Base-by-base conservation (phyloP, 2,329 filamentous ascomycete species). In the Cladobotryum mycophilum region DNA sequence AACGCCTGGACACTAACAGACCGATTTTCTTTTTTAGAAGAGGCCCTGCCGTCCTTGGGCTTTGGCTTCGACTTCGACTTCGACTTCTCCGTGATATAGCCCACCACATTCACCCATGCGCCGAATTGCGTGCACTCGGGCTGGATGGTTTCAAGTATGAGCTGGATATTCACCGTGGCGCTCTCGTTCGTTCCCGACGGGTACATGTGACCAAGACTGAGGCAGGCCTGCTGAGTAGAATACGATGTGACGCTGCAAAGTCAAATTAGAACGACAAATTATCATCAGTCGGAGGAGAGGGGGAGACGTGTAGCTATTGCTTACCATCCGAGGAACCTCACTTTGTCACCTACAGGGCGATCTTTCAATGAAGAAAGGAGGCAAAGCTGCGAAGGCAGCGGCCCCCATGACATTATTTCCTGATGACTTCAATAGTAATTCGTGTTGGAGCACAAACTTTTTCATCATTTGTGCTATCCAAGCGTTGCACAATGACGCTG, bases 251-350 rank as follows among this genome's bases (percentile, higher is more conserved):
- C 75, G 62, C 79, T 82, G 57, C 52, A 51, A 42, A 34, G n/a
- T n/a, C 49, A 35, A 30, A 42, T 46, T 49, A 34, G 40, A 12
- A 17, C n/a, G 30, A n/a, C 30, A 52, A 42, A 17, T 47, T 47
- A 34, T 36, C 22, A 30, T 35, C 36, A 8, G 7, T 25, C 47
- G 5, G 4, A 14, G 13, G 17, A n/a, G 34, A n/a, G 7, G 9
- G 41, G 11, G 11, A 42, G 36, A 30, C 7, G 15, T 35, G 13
- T 2, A 22, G 34, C 15, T n/a, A n/a, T 11, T 17, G 70, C 82
- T 71, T 77, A 96, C 92, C 91, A 96, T 68, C 89, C 91, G 46
- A 97, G 70, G 67, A 97, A 95, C 54, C 92, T 85, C 54, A 96
- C 85, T 71, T 97, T 97, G n/a, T 82, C 80, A 38, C 80, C 80